Conservation (phyloP, 2,329 filamentous ascomycete species). For the Talaromyces amestolkiae region DNA sequence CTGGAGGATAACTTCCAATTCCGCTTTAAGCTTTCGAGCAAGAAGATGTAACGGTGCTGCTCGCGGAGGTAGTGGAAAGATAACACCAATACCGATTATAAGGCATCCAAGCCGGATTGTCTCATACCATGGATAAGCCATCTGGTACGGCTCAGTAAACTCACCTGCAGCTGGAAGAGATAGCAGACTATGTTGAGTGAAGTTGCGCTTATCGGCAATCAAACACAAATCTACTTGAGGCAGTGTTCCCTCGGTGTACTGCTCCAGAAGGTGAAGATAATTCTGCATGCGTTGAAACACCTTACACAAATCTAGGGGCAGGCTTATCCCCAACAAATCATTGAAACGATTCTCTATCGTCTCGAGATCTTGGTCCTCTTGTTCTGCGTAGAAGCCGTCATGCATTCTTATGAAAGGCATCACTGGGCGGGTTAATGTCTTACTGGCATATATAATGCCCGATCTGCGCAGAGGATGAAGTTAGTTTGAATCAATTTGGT, state of each 20-base stretch:
- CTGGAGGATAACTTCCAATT: neutral
- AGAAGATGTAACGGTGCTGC: neutral
- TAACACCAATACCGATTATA: neutral
- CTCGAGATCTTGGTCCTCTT: neutral
- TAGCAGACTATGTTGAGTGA: neutral
- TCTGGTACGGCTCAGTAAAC: neutral
- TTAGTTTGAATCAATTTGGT: neutral
- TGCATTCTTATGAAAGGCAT: neutral
- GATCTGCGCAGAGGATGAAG: neutral
- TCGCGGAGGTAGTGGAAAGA: neutral
- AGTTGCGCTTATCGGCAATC: neutral
- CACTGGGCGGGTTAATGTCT: neutral
- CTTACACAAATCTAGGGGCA: neutral
- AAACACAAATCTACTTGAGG: neutral
- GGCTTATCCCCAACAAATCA: neutral
- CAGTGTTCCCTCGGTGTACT: neutral
- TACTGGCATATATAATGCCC: neutral
- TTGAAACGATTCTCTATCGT: neutral
- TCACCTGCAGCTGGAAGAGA: neutral
- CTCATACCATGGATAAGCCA: neutral
- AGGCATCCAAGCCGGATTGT: neutral
- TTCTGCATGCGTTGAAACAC: neutral
- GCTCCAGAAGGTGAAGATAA: neutral
- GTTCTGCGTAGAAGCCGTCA: neutral
- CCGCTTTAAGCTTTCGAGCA: neutral